Evolutionary conservation across 306 rosid species (phyloP), one percentile per base, ranked within the genome.

Genomic region (Potentilla sterilis): DNA sequence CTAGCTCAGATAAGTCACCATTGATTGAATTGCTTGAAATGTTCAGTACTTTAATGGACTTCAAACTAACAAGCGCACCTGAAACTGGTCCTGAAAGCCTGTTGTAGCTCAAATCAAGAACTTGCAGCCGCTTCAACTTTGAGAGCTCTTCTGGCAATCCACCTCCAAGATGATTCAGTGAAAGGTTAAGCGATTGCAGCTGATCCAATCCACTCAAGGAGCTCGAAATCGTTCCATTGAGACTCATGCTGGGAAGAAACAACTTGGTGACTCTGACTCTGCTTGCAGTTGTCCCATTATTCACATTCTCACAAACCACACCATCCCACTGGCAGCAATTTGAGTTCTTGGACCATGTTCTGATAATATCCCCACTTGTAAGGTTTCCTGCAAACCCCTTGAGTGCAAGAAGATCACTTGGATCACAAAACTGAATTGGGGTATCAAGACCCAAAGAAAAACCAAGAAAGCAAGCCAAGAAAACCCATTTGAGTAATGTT

Each of bases 51-150:
- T 75, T 74, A 78, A 91, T 83, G 44, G 88, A 91, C 38, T 77
- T 67, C 84, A 87, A 81, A 62, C 92, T 88, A 57, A 88, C 82
- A 84, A 89, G 82, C 22, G 79, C 61, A 2, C 35, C 84, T 16
- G 79, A 41, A 81, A 86, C 86, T 13, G 82, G 69, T 78, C 90
- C 94, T 54, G 88, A 80, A 49, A 91, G 81, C 81, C 66, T 83
- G 55, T 89, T 91, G 43, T 91, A 77, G 89, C 97, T 91, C 85
- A 91, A 72, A 74, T 91, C 97, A 82, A 91, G 87, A 63, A 80
- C 74, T 52, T 81, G 82, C 83, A 91, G 81, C 77, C 40, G 83
- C 88, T 75, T 86, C 86, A 89, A 75, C 52, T 75, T 74, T 69
- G 89, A 89, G 61, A 91, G 79, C 40, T 89, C 87, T 22, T 58